Base-by-base conservation (phyloP, 805 yeast species). In the Zygosaccharomyces bailii region DNA sequence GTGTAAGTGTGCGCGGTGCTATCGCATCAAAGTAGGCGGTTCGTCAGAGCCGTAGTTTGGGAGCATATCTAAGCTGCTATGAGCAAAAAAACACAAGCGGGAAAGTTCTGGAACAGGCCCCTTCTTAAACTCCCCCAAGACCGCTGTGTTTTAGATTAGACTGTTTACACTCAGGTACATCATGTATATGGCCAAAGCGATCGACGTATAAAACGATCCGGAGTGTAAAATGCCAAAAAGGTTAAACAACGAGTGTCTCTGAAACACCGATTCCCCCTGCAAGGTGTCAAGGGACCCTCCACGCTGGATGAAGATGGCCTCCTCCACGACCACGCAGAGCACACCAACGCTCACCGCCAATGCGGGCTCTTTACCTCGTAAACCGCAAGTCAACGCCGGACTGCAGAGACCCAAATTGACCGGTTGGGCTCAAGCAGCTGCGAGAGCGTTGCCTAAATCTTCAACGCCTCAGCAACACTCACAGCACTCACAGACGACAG, bases 361-460 rank as follows among this genome's bases (percentile, higher is more conserved):
- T 16, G 33, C 32, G 20, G 33, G 40, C 20, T 24, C 40, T 37
- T 24, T 37, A 14, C 32, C 40, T 14, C 40, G 40, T 32, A 37
- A 37, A 19, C 19, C 32, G 18, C 40, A 37, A 10, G 30, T n/a
- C 32, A 37, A 37, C 14, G 32, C 40, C 10, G 20, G 31, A 9
- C 9, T 30, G 21, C 35, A 29, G 24, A 49, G 51, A 31, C 56
- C 62, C 24, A 58, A 55, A 45, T 47, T 59, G 35, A 56, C 63
- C 9, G 63, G 63, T 2, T 61, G 66, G 66, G 66, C 63, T 1
- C 65, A 60, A 39, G 65, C 65, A 23, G 65, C 65, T 11, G 58
- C 64, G 13, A 53, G 51, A 40, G 50, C 62, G 10, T 39, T 52
- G 38, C 62, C 61, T 29, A 52, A 49, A 42, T 43, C 48, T 14